phyloP scores from a whole-genome alignment of 2,329 filamentous ascomycete genomes.

The Ophiognomonia clavigignenti-juglandacearum region DNA sequence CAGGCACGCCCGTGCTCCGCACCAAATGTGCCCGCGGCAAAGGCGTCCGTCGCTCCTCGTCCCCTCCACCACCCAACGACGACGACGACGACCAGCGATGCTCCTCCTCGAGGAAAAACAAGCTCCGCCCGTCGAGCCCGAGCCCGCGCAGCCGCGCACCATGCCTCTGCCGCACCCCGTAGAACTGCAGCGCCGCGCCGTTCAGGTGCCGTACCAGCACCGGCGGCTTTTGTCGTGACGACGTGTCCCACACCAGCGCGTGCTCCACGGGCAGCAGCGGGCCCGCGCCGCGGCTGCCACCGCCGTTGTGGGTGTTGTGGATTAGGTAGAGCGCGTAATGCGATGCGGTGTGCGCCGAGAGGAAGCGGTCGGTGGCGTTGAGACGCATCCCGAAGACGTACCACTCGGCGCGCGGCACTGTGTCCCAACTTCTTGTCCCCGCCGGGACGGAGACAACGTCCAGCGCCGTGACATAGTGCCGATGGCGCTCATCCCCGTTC shows the following conservation, averaged over 20 bases:
- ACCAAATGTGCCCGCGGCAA: slow-evolving; percentile 41
- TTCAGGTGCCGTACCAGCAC: slow-evolving; percentile 43
- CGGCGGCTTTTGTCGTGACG: slow-evolving; percentile 41
- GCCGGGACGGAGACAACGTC: slow-evolving; percentile 32
- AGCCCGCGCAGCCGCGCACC: slow-evolving; percentile 45
- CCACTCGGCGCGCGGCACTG: slow-evolving; percentile 54
- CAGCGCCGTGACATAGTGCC: slow-evolving; percentile 57
- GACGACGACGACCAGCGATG: no score
- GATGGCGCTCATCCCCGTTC: slow-evolving; percentile 44
- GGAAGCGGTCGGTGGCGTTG: slow-evolving; percentile 55
- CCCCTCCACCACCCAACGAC: no score
- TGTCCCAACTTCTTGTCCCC: slow-evolving; percentile 31
- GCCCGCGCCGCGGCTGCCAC: slow-evolving; percentile 55
- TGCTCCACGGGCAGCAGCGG: slow-evolving; percentile 54
- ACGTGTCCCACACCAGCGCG: slow-evolving; percentile 56
- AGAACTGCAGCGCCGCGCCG: slow-evolving; percentile 46
- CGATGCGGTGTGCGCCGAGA: slow-evolving; percentile 52
- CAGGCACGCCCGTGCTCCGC: slow-evolving; percentile 48
- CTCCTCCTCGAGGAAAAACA: slow-evolving; percentile 54
- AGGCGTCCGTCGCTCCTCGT: slow-evolving; percentile 35
- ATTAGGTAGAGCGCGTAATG: slow-evolving; percentile 59
- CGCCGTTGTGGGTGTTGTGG: no score
- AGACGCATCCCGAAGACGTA: slow-evolving; percentile 52
- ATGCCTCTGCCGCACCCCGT: slow-evolving; percentile 47
- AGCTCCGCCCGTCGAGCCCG: slow-evolving; percentile 41